Conservation (phyloP, 2,329 filamentous ascomycete species). For the Thermomyces lanuginosus region DNA sequence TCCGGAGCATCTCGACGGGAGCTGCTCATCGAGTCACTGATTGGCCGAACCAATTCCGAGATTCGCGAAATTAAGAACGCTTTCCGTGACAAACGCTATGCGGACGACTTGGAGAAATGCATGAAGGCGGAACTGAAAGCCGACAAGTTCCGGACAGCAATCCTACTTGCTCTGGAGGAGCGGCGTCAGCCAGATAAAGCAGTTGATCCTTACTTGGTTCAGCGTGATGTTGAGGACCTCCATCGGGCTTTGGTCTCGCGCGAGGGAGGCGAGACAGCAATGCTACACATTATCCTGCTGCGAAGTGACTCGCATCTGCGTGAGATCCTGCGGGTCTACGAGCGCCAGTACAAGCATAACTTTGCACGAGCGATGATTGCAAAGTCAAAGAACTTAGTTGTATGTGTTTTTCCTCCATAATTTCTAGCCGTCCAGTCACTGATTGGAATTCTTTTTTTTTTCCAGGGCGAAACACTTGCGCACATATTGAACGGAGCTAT, state of each 20-base stretch:
- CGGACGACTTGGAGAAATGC: slow-evolving; percentile 61
- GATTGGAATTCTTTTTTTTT: neutral
- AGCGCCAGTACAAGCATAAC: slow-evolving; percentile 55
- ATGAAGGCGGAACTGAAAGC: slow-evolving; percentile 88
- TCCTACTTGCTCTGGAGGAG: slow-evolving; percentile 70
- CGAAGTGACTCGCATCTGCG: slow-evolving; percentile 67
- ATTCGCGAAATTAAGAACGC: slow-evolving; percentile 71
- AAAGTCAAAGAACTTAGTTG: slow-evolving; percentile 83
- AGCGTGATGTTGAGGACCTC: slow-evolving; percentile 57
- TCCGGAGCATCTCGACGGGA: slow-evolving; percentile 69
- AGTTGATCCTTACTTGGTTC: slow-evolving; percentile 44
- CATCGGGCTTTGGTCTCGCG: slow-evolving; percentile 51
- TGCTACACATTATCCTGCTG: slow-evolving; percentile 69
- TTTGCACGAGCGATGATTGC: slow-evolving; percentile 76
- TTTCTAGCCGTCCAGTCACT: neutral
- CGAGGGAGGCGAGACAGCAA: slow-evolving; percentile 70
- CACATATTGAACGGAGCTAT: slow-evolving; percentile 95
- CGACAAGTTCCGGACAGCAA: slow-evolving; percentile 86
- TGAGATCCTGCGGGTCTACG: slow-evolving; percentile 64
- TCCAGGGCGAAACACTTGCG: slow-evolving; percentile 76
- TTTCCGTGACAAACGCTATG: slow-evolving; percentile 85
- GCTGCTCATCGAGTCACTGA: slow-evolving; percentile 79
- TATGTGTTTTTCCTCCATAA: slow-evolving; percentile 37
- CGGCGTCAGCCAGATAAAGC: slow-evolving; percentile 69
- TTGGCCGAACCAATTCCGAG: slow-evolving; percentile 80